Base-by-base conservation (phyloP, 805 yeast genomes). In the Cyberlindnera veronae region DNA sequence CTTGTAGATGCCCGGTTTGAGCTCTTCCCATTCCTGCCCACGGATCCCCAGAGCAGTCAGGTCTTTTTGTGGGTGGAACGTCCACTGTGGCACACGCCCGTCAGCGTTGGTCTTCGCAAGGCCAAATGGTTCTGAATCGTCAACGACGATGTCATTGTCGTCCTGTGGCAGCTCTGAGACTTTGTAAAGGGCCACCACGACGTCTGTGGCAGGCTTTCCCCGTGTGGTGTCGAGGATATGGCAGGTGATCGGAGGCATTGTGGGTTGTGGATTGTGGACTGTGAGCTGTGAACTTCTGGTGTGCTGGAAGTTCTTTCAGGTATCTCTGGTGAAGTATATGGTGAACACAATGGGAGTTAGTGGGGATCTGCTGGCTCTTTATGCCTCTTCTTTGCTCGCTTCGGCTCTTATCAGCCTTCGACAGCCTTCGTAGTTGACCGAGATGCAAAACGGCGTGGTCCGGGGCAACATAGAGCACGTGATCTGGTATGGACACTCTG, bases 201-300 rank as follows among this genome's bases (percentile, higher is more conserved):
- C 90, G n/a, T 70, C 72, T 0, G 64, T 58, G 1, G 96, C 96
- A 1, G 98, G 98, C 44, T 68, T 72, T 1, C 98, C 98, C 7
- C 70, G 63, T 9, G 84, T 80, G 6, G 96, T 89, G 55, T 90
- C 96, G 17, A 90, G 69, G 9, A 90, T 76, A 60, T 90, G 98
- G 65, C 97, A 90, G 3, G 96, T 89, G 29, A 89, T 76, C 32
- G 91, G 91, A n/a, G 58, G 55, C 60, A 55, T 53, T 19, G 11
- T 29, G 34, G 5, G 23, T 18, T 8, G 20, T n/a, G n/a, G n/a
- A n/a, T n/a, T n/a, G n/a, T n/a, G n/a, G n/a, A n/a, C n/a, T n/a
- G n/a, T n/a, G n/a, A n/a, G n/a, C n/a, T n/a, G n/a, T n/a, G n/a
- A n/a, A n/a, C n/a, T n/a, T n/a, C n/a, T n/a, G n/a, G n/a, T n/a